Evolutionary conservation across 768 basidiomycete species (phyloP), one percentile per base, ranked within the genome.

Genomic region (Auricularia heimuer): DNA sequence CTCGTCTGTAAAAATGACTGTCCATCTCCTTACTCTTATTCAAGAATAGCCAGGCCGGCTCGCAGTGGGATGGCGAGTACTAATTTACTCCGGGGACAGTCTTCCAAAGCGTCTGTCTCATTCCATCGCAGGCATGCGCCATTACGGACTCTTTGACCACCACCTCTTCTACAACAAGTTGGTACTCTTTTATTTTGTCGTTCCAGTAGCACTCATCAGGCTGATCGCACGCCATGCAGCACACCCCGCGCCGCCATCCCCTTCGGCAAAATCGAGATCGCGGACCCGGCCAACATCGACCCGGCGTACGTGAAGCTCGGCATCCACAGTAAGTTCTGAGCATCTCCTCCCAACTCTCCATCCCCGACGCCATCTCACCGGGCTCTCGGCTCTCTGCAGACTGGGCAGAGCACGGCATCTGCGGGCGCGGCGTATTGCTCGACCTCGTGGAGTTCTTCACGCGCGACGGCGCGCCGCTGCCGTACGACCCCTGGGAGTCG

Each of bases 251-350:
- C 74, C 2, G 71, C 76, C 2, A 73, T 87, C 47, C 77, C 79
- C 0, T 61, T 61, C 60, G 60, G 60, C 60, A 61, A 61, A 4
- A 37, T 82, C 51, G 74, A 77, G n/a, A 76, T 82, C 37, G 76
- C 80, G 14, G 78, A 83, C 66, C 83, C 85, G 3, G 73, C 73
- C 56, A 72, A 79, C 54, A 78, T 86, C 51, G 81, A 83, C 68
- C 77, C 77, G 3, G 74, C 68, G 8, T 71, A 79, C 44, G 74
- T 80, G 63, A 83, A 80, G 68, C 78, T 85, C 64, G 87, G 86
- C 4, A 85, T 89, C 33, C 87, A 89, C 69, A 87, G 87, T 88
- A n/a, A n/a, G n/a, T n/a, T n/a, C n/a, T n/a, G n/a, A n/a, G n/a
- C n/a, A n/a, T 62, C 18, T 42, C 18, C 11, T 63, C 54, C 21